These are phyloP conservation scores for Geotrichum citri-aurantii DNA, from an alignment of 1,139 yeast species.

Conservation along the genomic window DNA sequence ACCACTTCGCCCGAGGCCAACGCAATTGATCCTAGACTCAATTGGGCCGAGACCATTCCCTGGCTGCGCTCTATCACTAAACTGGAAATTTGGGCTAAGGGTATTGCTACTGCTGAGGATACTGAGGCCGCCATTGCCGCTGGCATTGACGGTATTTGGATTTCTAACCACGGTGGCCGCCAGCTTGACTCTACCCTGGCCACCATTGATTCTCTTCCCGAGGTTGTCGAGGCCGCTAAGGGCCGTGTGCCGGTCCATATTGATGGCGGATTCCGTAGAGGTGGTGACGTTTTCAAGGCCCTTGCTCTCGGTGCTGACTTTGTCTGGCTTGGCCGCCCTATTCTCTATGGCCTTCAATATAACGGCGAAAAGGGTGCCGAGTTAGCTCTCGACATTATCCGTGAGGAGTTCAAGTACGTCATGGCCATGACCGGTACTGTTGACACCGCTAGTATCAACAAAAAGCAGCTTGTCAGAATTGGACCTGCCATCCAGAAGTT, in stretches of 20 bases:
- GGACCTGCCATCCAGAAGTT: slow-evolving; percentile 27
- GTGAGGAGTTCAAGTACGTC: slow-evolving; percentile 31
- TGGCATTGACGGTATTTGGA: slow-evolving; percentile 52
- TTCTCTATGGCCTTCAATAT: slow-evolving; percentile 57
- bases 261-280: slow-evolving; percentile 66
- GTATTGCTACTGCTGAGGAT: slow-evolving; percentile 52
- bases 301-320: slow-evolving; percentile 68
- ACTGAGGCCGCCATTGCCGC: slow-evolving; percentile 48
- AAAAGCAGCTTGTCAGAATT: slow-evolving; percentile 25
- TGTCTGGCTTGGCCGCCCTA: slow-evolving; percentile 65
- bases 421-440: slow-evolving; percentile 34
- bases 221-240: slow-evolving; percentile 46
- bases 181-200: slow-evolving; percentile 59
- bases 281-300: slow-evolving; percentile 62
- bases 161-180: slow-evolving; percentile 69
- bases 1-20: slow-evolving; percentile 27
- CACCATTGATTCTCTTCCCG: slow-evolving; percentile 58
- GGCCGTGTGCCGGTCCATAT: slow-evolving; percentile 53
- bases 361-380: slow-evolving; percentile 64
- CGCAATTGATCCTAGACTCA: slow-evolving; percentile 64
- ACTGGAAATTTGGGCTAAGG: slow-evolving; percentile 43
- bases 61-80: slow-evolving; percentile 37
- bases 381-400: slow-evolving; percentile 29
- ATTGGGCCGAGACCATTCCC: slow-evolving; percentile 52
- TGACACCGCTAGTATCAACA: slow-evolving; percentile 24